phyloP scores from a whole-genome alignment of 495 filamentous ascomycete genomes.

The Daldinia decipiens region DNA sequence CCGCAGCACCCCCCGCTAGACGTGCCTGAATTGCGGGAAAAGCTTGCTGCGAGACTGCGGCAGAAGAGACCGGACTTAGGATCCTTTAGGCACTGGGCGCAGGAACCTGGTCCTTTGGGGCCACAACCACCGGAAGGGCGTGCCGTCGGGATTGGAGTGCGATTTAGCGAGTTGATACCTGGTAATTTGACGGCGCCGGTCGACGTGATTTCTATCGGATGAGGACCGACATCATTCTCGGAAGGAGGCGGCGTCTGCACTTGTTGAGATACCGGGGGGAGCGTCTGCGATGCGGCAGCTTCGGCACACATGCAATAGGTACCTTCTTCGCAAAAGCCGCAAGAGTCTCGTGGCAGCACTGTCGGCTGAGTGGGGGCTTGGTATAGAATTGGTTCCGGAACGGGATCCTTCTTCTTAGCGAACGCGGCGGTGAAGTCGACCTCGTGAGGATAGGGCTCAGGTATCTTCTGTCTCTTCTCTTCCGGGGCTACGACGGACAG shows the following conservation, averaged over 20 bases:
- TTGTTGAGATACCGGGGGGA: slow-evolving; percentile 58
- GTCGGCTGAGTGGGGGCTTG: slow-evolving; percentile 45
- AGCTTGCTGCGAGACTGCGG: slow-evolving; percentile 78
- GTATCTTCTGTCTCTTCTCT: slow-evolving; percentile 61
- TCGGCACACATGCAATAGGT: slow-evolving; percentile 88
- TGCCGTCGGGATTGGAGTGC: slow-evolving; percentile 30
- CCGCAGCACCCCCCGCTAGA: slow-evolving; percentile 55
- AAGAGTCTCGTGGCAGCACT: slow-evolving; percentile 66
- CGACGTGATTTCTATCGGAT: slow-evolving; percentile 60
- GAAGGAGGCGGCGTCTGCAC: slow-evolving; percentile 75
- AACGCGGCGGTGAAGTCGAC: slow-evolving; percentile 79
- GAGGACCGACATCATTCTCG: slow-evolving; percentile 67
- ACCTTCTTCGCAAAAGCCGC: slow-evolving; percentile 88
- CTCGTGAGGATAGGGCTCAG: slow-evolving; percentile 61
- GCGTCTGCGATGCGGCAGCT: slow-evolving; percentile 61
- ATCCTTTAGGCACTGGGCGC: slow-evolving; percentile 79
- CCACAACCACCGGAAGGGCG: slow-evolving; percentile 58
- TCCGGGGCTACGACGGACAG: slow-evolving; percentile 62
- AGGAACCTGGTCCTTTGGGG: slow-evolving; percentile 79
- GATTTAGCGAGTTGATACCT: slow-evolving; percentile 48
- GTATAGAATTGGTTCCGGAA: slow-evolving; percentile 36
- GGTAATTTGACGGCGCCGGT: slow-evolving; percentile 62
- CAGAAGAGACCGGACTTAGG: slow-evolving; percentile 87
- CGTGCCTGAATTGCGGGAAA: slow-evolving; percentile 54
- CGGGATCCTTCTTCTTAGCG: slow-evolving; percentile 49